Conservation (phyloP, 345 rosid genomes). For the Lagerstroemia speciosa region DNA sequence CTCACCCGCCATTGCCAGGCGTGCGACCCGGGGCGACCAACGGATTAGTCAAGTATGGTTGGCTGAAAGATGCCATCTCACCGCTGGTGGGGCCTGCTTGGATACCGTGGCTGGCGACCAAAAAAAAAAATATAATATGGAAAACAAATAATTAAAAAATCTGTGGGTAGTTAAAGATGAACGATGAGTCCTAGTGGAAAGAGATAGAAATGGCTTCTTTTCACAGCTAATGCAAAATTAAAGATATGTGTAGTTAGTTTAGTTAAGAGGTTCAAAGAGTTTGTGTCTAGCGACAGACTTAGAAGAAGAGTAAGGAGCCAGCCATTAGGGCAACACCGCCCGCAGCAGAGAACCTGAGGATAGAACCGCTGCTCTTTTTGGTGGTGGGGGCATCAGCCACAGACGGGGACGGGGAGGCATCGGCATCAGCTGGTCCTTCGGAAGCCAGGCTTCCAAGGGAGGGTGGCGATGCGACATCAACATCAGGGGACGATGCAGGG, state of each 20-base stretch:
- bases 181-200: not conserved
- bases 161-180: not conserved
- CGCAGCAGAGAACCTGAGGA: conserved; percentile 7
- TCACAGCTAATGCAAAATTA: not conserved
- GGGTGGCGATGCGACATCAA: conserved; percentile 8
- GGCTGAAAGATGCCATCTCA: too few species aligned
- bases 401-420: not conserved
- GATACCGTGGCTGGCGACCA: too few species aligned
- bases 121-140: too few species aligned
- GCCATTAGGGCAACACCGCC: conserved; percentile 6
- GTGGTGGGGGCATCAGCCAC: not conserved
- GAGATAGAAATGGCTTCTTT: not conserved
- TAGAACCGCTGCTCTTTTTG: not conserved
- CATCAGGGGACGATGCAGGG: conserved; percentile 6
- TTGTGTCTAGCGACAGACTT: not conserved
- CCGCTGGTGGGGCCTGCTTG: too few species aligned
- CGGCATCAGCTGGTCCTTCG: conserved; percentile 5
- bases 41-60: too few species aligned
- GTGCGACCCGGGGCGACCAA: too few species aligned
- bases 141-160: not conserved
- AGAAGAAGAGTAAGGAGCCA: conserved; percentile 12
- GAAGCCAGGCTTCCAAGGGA: conserved; percentile 12
- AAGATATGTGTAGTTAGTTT: not conserved
- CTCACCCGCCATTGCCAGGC: too few species aligned
- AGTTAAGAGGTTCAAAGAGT: not conserved